Evolutionary conservation across 2,329 filamentous ascomycete genomes (phyloP), one percentile per base, ranked within the genome.

Genomic region (Nemania sp.): DNA sequence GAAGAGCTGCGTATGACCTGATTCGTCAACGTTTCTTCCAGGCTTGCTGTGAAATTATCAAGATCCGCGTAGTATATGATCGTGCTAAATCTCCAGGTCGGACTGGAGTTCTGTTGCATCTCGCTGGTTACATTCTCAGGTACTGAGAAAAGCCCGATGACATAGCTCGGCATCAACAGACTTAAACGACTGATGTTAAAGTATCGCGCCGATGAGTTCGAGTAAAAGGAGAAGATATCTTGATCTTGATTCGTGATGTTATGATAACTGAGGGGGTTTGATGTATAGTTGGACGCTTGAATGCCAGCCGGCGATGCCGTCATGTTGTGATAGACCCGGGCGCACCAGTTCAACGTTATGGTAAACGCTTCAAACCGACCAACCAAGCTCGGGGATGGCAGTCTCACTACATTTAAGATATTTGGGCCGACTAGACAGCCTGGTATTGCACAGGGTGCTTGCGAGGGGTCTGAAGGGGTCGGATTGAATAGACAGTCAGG

Each of bases 1-100:
- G 41, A 26, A 5, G 30, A 12, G 19, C 49, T 54, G 9, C 61
- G 43, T 6, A 66, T 56, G n/a, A n/a, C n/a, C 41, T 61, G 58
- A n/a, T 49, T 49, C 11, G 46, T 24, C n/a, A 49, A 19, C 2
- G 24, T 41, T 11, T 31, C 26, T 17, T 31, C 46, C 4, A 48
- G 6, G n/a, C 41, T 41, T 4, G 1, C 24, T 6, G 36, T 41
- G 26, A 34, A 8, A 15, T 24, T 49, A 5, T 3, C 8, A 2
- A 41, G 14, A 20, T 49, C 19, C 2, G 26, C 6, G 7, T 31
- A 22, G 9, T 8, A 33, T 31, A n/a, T 17, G 41, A 8, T 49
- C 14, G 2, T 26, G 7, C 26, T 41, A 8, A 40, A 39, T 22
- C 23, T 12, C 26, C 6, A 6, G 6, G 26, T 6, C 26, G 12